These are phyloP conservation scores for Crotalaria pallida DNA, from an alignment of 306 rosid species.

Conservation along the genomic window DNA sequence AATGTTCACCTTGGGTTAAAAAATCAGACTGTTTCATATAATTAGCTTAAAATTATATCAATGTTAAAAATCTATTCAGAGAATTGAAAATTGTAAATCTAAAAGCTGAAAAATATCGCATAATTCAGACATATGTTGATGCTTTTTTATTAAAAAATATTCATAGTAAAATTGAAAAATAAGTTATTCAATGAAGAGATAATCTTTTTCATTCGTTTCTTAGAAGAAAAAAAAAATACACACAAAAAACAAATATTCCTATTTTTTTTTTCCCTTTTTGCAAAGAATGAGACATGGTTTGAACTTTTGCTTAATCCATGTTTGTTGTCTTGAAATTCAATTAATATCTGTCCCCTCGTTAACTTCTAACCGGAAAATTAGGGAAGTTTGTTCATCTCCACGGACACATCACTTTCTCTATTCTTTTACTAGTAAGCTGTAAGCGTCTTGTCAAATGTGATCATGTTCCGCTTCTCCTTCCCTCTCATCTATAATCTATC, in stretches of 20 bases:
- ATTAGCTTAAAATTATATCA: too few species aligned
- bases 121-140: too few species aligned
- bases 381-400: conserved; percentile 6
- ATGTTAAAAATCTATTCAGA: too few species aligned
- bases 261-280: not conserved
- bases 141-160: too few species aligned
- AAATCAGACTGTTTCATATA: too few species aligned
- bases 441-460: not conserved
- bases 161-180: not conserved
- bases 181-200: not conserved
- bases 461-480: conserved; percentile 8
- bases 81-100: too few species aligned
- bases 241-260: too few species aligned
- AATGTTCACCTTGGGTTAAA: too few species aligned
- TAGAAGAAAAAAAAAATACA: too few species aligned
- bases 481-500: not conserved
- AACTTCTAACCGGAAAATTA: not conserved
- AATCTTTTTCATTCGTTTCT: too few species aligned
- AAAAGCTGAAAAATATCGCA: too few species aligned
- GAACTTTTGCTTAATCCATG: not conserved
- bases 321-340: not conserved
- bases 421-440: too few species aligned
- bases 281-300: not conserved
- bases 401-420: not conserved
- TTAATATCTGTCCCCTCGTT: not conserved